Evolutionary conservation across 352 stramenopile species (phyloP).

Genomic region (Phytopythium ostracodes): DNA sequence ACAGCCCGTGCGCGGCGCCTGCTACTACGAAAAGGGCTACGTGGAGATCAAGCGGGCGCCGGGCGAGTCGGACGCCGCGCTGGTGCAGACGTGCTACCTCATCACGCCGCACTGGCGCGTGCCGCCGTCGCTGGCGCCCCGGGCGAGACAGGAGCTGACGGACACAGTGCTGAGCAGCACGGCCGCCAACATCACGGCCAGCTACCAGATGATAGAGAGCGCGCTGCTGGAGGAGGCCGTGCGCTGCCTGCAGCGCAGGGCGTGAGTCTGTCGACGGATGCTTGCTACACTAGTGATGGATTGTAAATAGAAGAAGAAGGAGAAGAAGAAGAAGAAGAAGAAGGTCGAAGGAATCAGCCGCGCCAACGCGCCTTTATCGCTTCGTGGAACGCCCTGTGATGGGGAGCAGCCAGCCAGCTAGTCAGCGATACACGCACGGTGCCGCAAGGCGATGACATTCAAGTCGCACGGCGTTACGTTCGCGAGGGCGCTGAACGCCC

Average conservation of each 20-base stretch:
- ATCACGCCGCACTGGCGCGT: neutral
- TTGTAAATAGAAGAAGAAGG: constrained; percentile 5
- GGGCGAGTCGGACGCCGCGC: neutral
- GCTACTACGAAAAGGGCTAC: constrained; percentile 5
- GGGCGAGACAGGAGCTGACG: neutral
- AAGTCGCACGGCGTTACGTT: too few relatives aligned
- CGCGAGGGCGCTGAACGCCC: too few relatives aligned
- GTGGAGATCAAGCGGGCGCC: constrained; percentile 2
- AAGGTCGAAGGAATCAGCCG: neutral
- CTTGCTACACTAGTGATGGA: neutral
- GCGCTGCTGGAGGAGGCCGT: constrained; percentile 2
- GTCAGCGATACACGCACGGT: too few relatives aligned
- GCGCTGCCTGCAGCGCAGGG: neutral
- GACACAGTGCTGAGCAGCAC: constrained; percentile 4
- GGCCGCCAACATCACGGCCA: constrained; percentile 5
- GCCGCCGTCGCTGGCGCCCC: constrained; percentile 1
- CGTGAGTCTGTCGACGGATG: neutral
- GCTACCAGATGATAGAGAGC: constrained; percentile 13
- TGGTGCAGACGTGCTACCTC: constrained; percentile 11
- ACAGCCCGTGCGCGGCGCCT: neutral
- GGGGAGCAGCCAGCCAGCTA: too few relatives aligned
- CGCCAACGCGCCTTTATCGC: neutral
- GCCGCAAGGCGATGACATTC: too few relatives aligned
- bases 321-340: constrained; percentile 5
- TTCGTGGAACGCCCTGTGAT: neutral